Percentiles rank a stretch among this genome's conserved stretches.
phyloP scores from a whole-genome alignment of 371 early-diverging fungal species.

The Mucor piriformis region DNA sequence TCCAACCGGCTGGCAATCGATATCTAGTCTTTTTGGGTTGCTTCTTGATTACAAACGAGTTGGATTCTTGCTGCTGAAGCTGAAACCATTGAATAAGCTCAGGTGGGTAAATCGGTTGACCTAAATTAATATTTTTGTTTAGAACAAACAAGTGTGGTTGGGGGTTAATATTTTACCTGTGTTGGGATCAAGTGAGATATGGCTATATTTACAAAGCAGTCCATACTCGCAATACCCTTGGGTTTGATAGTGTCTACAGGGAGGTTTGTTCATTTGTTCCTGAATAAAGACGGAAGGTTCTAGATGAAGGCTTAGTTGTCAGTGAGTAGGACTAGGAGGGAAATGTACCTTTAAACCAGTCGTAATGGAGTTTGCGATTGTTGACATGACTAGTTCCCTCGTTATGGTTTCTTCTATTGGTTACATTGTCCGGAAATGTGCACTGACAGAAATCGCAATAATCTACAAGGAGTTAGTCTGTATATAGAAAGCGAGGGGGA shows the following conservation, averaged over 20 bases:
- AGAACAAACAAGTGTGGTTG: neutral
- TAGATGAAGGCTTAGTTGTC: neutral
- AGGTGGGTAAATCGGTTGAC: conserved; percentile 21
- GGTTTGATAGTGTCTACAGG: conserved; percentile 32
- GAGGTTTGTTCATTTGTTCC: conserved; percentile 43
- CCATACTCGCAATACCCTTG: conserved; percentile 43
- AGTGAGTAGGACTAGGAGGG: neutral
- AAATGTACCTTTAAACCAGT: conserved; percentile 43
- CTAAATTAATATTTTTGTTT: conserved; percentile 1
- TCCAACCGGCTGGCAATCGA: conserved; percentile 45
- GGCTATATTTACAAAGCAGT: conserved; percentile 41
- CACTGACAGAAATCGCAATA: conserved; percentile 54
- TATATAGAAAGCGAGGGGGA: neutral
- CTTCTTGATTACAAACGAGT: neutral
- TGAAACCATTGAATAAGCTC: conserved; percentile 42
- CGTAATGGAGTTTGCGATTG: conserved; percentile 44
- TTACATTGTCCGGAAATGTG: conserved; percentile 49
- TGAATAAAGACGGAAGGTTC: conserved; percentile 35
- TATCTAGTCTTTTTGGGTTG: conserved; percentile 13
- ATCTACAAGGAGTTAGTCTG: conserved; percentile 24
- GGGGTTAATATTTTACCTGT: conserved; percentile 10
- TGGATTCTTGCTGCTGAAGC: conserved; percentile 13
- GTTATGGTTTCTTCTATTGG: conserved; percentile 47
- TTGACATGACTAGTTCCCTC: conserved; percentile 38
- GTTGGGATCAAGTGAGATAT: conserved; percentile 28